phyloP scores from a whole-genome alignment of 306 rosid genomes.

The Gynostemma pentaphyllum region DNA sequence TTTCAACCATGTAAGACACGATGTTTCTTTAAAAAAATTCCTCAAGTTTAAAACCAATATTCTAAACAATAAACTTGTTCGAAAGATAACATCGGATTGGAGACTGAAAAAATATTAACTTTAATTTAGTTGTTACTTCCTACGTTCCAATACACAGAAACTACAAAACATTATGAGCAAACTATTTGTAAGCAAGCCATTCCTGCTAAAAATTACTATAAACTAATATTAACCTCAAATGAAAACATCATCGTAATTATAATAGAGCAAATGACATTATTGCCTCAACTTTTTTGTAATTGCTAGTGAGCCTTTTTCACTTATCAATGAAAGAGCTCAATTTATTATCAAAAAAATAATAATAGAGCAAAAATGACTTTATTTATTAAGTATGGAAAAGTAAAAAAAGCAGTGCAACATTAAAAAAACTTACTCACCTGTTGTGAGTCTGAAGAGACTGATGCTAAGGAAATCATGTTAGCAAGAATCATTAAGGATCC shows the following conservation, averaged over 20 bases:
- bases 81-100: not conserved
- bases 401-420: not conserved
- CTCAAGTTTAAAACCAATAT: not conserved
- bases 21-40: not conserved
- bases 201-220: not conserved
- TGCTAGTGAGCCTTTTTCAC: no score
- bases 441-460: conserved; percentile 35
- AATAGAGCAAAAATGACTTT: no score
- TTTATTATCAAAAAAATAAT: no score
- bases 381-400: not conserved
- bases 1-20: not conserved
- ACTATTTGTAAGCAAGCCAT: no score
- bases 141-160: no score
- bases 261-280: not conserved
- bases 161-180: no score
- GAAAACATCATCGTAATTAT: not conserved
- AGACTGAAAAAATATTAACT: not conserved
- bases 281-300: no score
- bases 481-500: conserved; percentile 74
- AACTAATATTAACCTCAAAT: not conserved
- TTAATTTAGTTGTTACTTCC: not conserved
- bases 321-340: no score
- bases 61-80: not conserved
- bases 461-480: conserved; percentile 48
- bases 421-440: conserved; percentile 40